A percentile compares a stretch with the other conserved stretches of the same genome.
phyloP scores from a whole-genome alignment of 2,329 filamentous ascomycete species.

The Macrophomina phaseolina region DNA sequence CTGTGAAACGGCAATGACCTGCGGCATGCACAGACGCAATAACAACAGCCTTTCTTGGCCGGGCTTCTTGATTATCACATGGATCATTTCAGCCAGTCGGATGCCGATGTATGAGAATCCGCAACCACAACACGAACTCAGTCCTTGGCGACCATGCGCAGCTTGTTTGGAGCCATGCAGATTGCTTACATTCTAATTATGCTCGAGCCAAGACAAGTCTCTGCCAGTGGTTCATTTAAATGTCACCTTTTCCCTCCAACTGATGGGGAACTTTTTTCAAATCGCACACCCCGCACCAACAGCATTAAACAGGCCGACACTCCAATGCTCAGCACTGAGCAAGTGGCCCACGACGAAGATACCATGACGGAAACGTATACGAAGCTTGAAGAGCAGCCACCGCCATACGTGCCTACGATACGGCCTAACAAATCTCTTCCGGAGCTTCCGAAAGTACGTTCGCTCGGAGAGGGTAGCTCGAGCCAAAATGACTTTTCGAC shows the following conservation, averaged over 20 bases:
- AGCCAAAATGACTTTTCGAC: slow-evolving; percentile 29
- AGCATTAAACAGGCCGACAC: neutral
- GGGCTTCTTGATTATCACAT: neutral
- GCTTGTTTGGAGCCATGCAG: neutral
- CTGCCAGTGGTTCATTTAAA: neutral
- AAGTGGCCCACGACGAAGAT: neutral
- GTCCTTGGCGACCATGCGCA: neutral
- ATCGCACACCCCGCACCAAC: neutral
- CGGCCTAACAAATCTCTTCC: neutral
- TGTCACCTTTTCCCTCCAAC: neutral
- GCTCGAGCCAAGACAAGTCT: neutral
- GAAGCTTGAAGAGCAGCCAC: neutral
- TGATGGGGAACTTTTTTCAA: neutral
- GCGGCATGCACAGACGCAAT: slow-evolving; percentile 1
- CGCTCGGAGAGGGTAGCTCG: neutral
- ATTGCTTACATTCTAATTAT: neutral
- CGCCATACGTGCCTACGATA: neutral
- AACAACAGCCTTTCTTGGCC: neutral
- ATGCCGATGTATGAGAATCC: neutral
- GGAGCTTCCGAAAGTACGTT: neutral
- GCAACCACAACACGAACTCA: neutral
- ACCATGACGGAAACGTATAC: neutral
- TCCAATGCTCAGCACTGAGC: neutral
- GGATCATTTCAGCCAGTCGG: neutral
- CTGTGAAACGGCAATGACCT: slow-evolving; percentile 5